Conservation (phyloP, 2,329 filamentous ascomycete species). For the Alternaria burnsii region DNA sequence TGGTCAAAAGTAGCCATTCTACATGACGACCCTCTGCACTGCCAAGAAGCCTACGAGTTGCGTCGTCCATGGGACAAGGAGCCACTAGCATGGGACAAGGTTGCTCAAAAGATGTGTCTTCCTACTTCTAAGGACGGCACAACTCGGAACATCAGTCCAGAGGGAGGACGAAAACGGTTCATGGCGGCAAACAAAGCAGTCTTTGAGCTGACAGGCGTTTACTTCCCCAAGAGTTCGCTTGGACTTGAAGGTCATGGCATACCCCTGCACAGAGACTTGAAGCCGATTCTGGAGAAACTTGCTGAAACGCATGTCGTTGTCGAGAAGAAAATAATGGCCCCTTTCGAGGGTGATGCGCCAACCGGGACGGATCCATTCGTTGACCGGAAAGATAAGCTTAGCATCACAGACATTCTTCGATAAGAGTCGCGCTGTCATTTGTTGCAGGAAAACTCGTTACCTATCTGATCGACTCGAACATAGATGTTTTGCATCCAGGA, state of each 20-base stretch:
- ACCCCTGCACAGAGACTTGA: background rate
- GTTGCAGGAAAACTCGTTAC: background rate
- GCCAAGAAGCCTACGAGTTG: background rate
- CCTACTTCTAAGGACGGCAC: background rate
- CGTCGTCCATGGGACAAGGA: background rate
- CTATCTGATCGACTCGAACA: background rate
- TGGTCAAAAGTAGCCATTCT: background rate
- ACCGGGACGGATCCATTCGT: background rate
- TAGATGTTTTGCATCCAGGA: background rate
- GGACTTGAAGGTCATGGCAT: conserved; percentile 11
- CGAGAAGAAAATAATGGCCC: background rate
- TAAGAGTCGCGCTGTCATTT: background rate
- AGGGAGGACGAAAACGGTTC: conserved; percentile 23
- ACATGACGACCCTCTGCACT: too few relatives aligned
- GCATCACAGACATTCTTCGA: background rate
- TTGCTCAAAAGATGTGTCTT: background rate
- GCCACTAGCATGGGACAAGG: background rate
- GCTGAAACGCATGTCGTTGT: background rate
- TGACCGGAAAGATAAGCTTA: background rate
- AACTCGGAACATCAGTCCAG: background rate
- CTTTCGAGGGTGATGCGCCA: background rate
- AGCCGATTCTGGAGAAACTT: background rate
- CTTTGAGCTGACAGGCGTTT: conserved; percentile 21
- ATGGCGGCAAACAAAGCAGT: conserved; percentile 14
- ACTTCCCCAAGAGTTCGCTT: conserved; percentile 11